Evolutionary conservation across 2,329 filamentous ascomycete species (phyloP).

Genomic region (Bipolaris bicolor): DNA sequence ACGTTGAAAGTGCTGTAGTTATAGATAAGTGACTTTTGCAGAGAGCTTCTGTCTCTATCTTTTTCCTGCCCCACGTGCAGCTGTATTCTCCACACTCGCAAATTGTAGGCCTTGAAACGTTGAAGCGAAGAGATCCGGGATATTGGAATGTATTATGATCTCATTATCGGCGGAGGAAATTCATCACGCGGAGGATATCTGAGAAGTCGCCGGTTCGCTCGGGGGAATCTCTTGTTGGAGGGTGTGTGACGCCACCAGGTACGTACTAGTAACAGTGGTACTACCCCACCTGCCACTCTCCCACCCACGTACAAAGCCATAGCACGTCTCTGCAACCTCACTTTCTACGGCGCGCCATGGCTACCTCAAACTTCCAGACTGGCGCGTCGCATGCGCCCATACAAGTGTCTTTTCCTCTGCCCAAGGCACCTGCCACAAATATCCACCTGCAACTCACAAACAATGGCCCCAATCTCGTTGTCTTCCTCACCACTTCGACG

Average conservation of each 20-base stretch:
- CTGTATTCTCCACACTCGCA: not conserved
- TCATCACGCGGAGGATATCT: not conserved
- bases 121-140: too few species aligned
- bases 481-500: conserved; percentile 62
- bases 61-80: not conserved
- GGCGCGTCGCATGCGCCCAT: conserved; percentile 49
- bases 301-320: not conserved
- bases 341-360: conserved; percentile 24
- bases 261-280: not conserved
- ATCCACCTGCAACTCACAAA: conserved; percentile 65
- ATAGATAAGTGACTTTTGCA: not conserved
- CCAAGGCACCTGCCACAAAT: conserved; percentile 61
- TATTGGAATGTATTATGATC: not conserved
- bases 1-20: not conserved
- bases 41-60: too few species aligned
- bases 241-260: conserved; percentile 3
- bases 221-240: not conserved
- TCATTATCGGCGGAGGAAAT: too few species aligned
- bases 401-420: conserved; percentile 64
- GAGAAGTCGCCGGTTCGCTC: not conserved
- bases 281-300: conserved; percentile 9
- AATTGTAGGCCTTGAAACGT: not conserved
- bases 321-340: conserved; percentile 4
- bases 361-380: conserved; percentile 17
- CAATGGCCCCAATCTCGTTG: conserved; percentile 58